Conservation (phyloP, 768 basidiomycete species). For the Boletus vermiculosoides region DNA sequence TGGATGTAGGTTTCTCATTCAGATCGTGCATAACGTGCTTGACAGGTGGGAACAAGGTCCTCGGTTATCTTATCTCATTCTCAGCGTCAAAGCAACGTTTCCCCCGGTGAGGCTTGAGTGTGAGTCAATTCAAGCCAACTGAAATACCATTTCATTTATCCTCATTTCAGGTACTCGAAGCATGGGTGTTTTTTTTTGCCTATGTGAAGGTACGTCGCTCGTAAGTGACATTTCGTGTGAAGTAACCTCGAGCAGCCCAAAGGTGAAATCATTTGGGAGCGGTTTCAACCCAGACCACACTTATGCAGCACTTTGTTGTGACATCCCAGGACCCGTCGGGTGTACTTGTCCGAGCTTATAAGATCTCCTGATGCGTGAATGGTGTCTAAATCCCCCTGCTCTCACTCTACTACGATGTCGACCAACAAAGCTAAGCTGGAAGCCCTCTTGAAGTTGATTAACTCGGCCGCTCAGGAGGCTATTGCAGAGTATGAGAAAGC, state of each 20-base stretch:
- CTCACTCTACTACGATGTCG: slow-evolving; percentile 12
- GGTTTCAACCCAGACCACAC: background rate
- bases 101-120: background rate
- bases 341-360: background rate
- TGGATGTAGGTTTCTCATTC: background rate
- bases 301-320: background rate
- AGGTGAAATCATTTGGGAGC: background rate
- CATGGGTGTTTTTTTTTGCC: background rate
- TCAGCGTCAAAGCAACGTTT: slow-evolving; percentile 3
- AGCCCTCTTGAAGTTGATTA: slow-evolving; percentile 32
- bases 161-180: background rate
- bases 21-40: background rate
- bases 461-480: slow-evolving; percentile 31
- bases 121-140: slow-evolving; percentile 4
- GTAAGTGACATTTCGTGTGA: background rate
- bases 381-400: background rate
- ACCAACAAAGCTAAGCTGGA: slow-evolving; percentile 24
- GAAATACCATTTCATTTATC: background rate
- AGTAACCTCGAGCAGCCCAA: background rate
- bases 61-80: slow-evolving; percentile 11
- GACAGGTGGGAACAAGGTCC: background rate
- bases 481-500: slow-evolving; percentile 34
- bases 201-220: background rate
- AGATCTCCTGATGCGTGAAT: background rate
- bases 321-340: background rate